Conservation (phyloP, 1,284 basidiomycete genomes). For the Leucoagaricus sp. region DNA sequence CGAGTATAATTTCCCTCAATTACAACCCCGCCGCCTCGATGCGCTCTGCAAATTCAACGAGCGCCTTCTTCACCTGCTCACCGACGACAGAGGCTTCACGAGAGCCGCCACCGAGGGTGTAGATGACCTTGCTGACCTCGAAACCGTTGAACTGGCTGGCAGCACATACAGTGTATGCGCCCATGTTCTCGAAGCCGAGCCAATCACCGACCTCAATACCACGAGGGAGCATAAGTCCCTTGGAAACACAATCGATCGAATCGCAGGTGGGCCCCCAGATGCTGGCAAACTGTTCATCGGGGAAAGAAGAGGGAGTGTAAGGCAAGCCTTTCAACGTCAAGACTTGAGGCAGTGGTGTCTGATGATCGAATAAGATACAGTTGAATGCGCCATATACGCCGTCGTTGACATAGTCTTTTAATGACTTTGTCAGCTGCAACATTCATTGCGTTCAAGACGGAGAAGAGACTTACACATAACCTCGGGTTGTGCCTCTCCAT, state of each 20-base stretch:
- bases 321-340: constrained; percentile 60
- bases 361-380: constrained; percentile 94
- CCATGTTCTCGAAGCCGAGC: constrained; percentile 92
- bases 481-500: constrained; percentile 52
- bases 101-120: constrained; percentile 51
- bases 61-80: constrained; percentile 23
- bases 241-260: constrained; percentile 83
- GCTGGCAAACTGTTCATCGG: constrained; percentile 50
- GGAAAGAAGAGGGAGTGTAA: constrained; percentile 41
- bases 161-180: constrained; percentile 91
- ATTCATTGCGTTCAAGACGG: not conserved
- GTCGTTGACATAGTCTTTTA: constrained; percentile 95
- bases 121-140: constrained; percentile 63
- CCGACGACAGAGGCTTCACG: constrained; percentile 24
- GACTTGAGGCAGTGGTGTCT: constrained; percentile 83
- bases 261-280: constrained; percentile 87
- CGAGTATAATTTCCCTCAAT: not conserved
- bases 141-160: constrained; percentile 90
- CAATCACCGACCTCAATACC: constrained; percentile 84
- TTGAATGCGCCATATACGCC: constrained; percentile 99
- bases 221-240: constrained; percentile 59
- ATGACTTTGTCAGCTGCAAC: constrained; percentile 12
- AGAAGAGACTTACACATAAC: constrained; percentile 76
- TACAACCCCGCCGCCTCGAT: not conserved
- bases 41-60: constrained; percentile 15